phyloP scores from a whole-genome alignment of 345 rosid species.

The Luvunga scandens region DNA sequence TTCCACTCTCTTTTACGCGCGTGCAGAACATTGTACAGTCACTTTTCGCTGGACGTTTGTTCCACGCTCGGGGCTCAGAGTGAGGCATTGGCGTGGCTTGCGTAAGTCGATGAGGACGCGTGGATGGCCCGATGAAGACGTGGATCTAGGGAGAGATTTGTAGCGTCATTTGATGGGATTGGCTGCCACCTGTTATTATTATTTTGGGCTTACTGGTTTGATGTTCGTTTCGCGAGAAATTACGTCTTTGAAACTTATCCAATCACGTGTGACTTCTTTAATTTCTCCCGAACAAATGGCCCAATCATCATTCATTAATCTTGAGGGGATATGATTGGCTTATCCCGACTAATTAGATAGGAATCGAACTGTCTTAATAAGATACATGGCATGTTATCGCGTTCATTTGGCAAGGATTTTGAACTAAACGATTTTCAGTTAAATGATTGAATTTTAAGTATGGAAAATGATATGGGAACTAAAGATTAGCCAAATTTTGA shows the following conservation, averaged over 20 bases:
- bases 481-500: no score
- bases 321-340: neutral
- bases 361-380: neutral
- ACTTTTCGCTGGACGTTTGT: neutral
- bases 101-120: constrained; percentile 21
- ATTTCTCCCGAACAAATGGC: neutral
- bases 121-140: constrained; percentile 26
- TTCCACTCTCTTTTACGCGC: constrained; percentile 3
- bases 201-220: neutral
- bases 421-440: no score
- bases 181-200: neutral
- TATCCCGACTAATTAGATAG: neutral
- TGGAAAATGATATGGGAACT: no score
- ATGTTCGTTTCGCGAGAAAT: neutral
- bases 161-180: neutral
- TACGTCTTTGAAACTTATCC: neutral
- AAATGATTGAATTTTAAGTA: no score
- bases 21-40: neutral
- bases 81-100: neutral
- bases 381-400: neutral
- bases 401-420: no score
- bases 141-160: constrained; percentile 13
- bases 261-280: neutral
- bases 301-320: neutral
- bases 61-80: neutral